Base-by-base conservation (phyloP, 768 basidiomycete genomes). In the Rhizopogon salebrosus region DNA sequence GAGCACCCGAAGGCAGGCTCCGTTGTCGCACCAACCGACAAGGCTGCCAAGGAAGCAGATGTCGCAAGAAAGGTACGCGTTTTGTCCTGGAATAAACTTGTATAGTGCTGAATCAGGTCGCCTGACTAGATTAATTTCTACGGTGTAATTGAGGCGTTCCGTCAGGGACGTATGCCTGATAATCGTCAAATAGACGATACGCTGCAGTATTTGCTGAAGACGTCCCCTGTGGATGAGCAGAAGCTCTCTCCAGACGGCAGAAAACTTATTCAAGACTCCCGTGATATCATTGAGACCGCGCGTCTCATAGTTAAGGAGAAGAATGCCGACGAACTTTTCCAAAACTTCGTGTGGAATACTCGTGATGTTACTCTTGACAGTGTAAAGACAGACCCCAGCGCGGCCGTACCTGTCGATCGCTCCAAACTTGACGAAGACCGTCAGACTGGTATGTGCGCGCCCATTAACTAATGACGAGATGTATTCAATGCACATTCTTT, bases 301-400 rank as follows among this genome's bases (percentile, higher is more conserved):
- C 78, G 85, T 11, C 60, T 79, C 37, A 84, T 93, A 53, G 83
- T 95, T n/a, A 62, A 74, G 45, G 78, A 87, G 60, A 97, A 95
- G 80, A 97, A 97, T 59, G 71, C 75, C 22, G 94, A 95, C 60
- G 93, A 98, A 72, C 78, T 98, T 37, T 77, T 97, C 67, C 95
- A 98, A 70, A 86, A 89, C 61, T 95, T 95, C 59, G 69, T 95
- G 37, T 94, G 87, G 87, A 80, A 85, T 55, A 91, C 89, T 1
- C 73, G 79, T 31, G 79, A 80, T 35, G 71, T 85, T 18, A 55
- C 57, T 6, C 14, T 27, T 1, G 59, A 57, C 65, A 78, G 65
- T 51, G 62, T 66, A 35, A 79, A 76, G 68, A 70, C 67, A 39
- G 75, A 73, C 51, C 68, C 74, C 22, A 65, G 58, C 53, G 73